Evolutionary conservation across 768 basidiomycete species (phyloP), one percentile per base, ranked within the genome.

Genomic region (Rhodotorula babjevae): DNA sequence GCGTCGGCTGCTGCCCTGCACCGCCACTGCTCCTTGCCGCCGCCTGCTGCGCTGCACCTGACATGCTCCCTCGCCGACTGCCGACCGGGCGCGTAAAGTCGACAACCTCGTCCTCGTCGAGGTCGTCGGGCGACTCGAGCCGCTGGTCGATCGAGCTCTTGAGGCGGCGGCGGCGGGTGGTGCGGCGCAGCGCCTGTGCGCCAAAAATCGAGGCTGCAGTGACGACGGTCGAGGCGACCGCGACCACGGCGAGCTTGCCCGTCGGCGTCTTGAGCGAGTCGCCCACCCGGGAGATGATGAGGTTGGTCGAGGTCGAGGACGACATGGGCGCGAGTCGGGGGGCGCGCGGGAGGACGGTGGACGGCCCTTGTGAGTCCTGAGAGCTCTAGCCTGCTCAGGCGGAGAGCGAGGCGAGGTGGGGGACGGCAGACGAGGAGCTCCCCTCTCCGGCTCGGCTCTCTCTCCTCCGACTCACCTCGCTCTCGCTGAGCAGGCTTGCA

Each of bases 51-150:
- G 46, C 27, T 29, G 19, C 49, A 0, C 36, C 44, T 0, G 61
- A 56, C 50, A 67, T 36, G 53, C 65, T 70, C 12, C 50, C 14
- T 27, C 58, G 44, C 44, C 68, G 44, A 44, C 68, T 70, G 23
- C 62, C 68, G 33, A 65, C 53, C 2, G 64, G 69, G 55, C 62
- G 49, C 36, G 70, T 72, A 57, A 74, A 74, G 63, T 74, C 73
- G 15, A 59, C 50, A 44, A 77, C 60, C 56, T 72, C 78, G 33
- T 76, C 75, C 21, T 67, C 72, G 21, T 58, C 63, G 36, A 56
- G 69, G 23, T 44, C 64, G 10, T 71, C 66, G 2, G 60, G 60
- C 10, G 27, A n/a, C 14, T 61, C 64, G 27, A 66, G 55, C 16
- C 15, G 40, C 46, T 66, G 56, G 12, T 74, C 66, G 31, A 74